Percentiles rank a stretch among this genome's conserved stretches.
Conservation (phyloP, 345 rosid genomes). For the Carallia brachiata region DNA sequence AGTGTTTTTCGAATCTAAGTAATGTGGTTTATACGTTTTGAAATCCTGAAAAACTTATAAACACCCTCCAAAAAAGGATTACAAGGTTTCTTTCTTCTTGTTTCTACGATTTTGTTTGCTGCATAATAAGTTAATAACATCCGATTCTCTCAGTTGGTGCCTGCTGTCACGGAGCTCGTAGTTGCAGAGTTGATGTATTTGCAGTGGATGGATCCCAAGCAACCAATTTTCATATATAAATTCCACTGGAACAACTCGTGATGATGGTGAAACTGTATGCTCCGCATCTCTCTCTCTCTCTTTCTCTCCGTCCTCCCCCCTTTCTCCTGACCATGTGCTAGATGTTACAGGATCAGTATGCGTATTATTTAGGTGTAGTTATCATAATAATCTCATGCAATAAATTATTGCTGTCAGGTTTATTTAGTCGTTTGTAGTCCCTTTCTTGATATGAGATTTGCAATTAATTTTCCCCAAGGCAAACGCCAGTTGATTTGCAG, state of each 20-base stretch:
- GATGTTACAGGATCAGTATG: neutral
- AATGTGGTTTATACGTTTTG: neutral
- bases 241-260: constrained; percentile 90
- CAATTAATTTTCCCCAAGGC: too few relatives aligned
- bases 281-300: constrained; percentile 1
- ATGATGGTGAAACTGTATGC: constrained; percentile 83
- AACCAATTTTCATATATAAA: constrained; percentile 75
- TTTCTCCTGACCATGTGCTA: neutral
- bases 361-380: too few relatives aligned
- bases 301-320: too few relatives aligned
- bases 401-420: too few relatives aligned
- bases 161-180: constrained; percentile 80
- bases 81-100: neutral
- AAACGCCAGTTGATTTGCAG: too few relatives aligned
- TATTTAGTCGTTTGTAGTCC: too few relatives aligned
- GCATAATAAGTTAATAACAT: constrained; percentile 2
- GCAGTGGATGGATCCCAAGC: constrained; percentile 71
- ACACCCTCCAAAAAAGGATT: too few relatives aligned
- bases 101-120: constrained; percentile 11
- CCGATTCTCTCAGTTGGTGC: constrained; percentile 62
- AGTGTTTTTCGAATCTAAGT: neutral
- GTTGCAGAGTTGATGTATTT: constrained; percentile 78
- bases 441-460: too few relatives aligned
- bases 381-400: too few relatives aligned
- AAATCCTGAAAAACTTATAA: too few relatives aligned